These are phyloP conservation scores for Candida multigemmis DNA, from an alignment of 805 yeast species.

Conservation along the genomic window DNA sequence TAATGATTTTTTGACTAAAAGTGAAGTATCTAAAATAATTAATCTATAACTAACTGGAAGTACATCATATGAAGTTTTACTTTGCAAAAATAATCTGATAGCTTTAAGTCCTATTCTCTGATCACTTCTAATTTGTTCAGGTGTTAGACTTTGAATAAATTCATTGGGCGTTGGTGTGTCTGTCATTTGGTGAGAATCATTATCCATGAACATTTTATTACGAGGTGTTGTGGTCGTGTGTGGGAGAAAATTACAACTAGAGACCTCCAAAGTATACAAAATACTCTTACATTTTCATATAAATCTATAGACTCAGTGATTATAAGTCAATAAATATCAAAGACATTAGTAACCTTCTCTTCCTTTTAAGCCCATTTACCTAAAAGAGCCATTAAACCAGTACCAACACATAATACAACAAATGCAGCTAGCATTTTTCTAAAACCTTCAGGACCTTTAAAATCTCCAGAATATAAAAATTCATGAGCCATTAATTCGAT, in stretches of 20 bases:
- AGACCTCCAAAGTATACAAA: too few species aligned
- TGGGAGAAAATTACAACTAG: too few species aligned
- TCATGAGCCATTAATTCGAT: constrained; percentile 79
- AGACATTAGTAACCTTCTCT: too few species aligned
- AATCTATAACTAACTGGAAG: constrained; percentile 90
- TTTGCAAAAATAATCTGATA: constrained; percentile 73
- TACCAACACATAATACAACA: constrained; percentile 50
- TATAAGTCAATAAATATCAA: not conserved
- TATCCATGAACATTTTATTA: too few species aligned
- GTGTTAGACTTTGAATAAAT: constrained; percentile 29
- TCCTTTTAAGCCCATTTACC: constrained; percentile 69
- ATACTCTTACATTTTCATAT: too few species aligned
- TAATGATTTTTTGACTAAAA: constrained; percentile 82
- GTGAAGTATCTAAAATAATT: constrained; percentile 86
- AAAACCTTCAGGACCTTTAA: constrained; percentile 51
- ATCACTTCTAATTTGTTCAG: constrained; percentile 41
- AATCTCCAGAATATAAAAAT: constrained; percentile 51
- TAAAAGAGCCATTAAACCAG: constrained; percentile 69
- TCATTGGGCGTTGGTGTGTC: constrained; percentile 30
- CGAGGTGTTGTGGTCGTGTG: too few species aligned
- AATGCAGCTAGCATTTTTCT: constrained; percentile 44
- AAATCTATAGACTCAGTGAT: too few species aligned
- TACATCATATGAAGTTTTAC: constrained; percentile 93
- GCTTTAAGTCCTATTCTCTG: constrained; percentile 74
- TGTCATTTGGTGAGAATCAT: not conserved